Evolutionary conservation across 306 rosid species (phyloP).

Genomic region (Lathyrus oleraceus): DNA sequence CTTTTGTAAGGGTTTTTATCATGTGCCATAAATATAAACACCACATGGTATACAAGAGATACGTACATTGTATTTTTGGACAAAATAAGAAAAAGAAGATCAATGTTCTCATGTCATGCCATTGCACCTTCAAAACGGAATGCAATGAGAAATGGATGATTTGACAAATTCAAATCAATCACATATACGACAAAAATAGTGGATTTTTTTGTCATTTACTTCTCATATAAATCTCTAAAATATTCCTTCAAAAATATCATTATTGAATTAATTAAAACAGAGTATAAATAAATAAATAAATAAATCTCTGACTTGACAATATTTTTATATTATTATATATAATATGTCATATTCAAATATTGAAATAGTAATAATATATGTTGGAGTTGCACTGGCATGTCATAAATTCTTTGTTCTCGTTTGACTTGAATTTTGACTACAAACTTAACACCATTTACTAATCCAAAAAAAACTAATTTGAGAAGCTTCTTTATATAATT

Average conservation of each 20-base stretch:
- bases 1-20: conserved; percentile 38
- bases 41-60: conserved; percentile 40
- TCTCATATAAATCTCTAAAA: neutral
- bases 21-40: conserved; percentile 45
- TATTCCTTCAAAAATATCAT: neutral
- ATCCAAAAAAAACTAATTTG: conserved; percentile 13
- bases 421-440: conserved; percentile 37
- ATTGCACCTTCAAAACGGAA: conserved; percentile 50
- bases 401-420: conserved; percentile 27
- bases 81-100: conserved; percentile 40
- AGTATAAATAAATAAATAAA: neutral
- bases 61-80: conserved; percentile 41
- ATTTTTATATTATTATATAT: too few species aligned
- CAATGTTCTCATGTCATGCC: conserved; percentile 48
- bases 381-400: conserved; percentile 2
- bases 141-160: conserved; percentile 40
- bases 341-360: conserved; percentile 29
- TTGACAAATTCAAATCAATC: conserved; percentile 35
- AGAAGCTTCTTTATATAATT: neutral
- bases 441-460: conserved; percentile 7
- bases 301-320: neutral
- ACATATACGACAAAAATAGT: conserved; percentile 7
- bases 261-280: neutral
- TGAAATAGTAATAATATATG: conserved; percentile 6
- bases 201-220: conserved; percentile 18